Conservation (phyloP, 2,329 filamentous ascomycete genomes). For the Paecilomyces dactylethromorphus region DNA sequence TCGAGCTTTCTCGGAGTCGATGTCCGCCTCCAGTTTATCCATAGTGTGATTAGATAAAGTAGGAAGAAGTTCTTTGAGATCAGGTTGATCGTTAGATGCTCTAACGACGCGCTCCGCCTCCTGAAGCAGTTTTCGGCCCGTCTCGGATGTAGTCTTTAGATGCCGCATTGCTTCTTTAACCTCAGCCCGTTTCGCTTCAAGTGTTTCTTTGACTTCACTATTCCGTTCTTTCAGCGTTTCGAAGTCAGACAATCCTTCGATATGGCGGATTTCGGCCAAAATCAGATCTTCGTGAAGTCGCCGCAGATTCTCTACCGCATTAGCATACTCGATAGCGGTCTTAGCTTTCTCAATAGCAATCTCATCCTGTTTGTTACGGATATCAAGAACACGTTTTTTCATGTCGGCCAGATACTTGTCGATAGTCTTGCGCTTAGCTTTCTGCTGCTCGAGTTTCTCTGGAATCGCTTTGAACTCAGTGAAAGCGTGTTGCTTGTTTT, state of each 20-base stretch:
- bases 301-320: conserved; percentile 57
- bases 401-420: conserved; percentile 35
- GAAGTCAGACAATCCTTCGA: conserved; percentile 80
- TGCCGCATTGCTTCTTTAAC: conserved; percentile 24
- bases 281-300: conserved; percentile 57
- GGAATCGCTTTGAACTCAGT: conserved; percentile 63
- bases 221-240: conserved; percentile 63
- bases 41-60: conserved; percentile 47
- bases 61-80: conserved; percentile 32
- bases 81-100: conserved; percentile 12
- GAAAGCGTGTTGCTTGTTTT: conserved; percentile 57
- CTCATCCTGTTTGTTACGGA: conserved; percentile 51
- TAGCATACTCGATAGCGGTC: conserved; percentile 50
- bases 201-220: conserved; percentile 46
- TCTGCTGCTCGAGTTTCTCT: conserved; percentile 52
- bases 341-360: conserved; percentile 52
- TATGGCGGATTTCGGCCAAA: conserved; percentile 61
- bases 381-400: conserved; percentile 43
- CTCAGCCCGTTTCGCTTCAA: conserved; percentile 22
- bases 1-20: conserved; percentile 65
- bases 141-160: conserved; percentile 12
- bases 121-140: conserved; percentile 7
- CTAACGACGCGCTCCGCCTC: conserved; percentile 11
- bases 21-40: conserved; percentile 64
- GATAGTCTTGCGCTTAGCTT: conserved; percentile 40